Evolutionary conservation across 495 filamentous ascomycete genomes (phyloP).

Genomic region (Sporormia fimetaria): DNA sequence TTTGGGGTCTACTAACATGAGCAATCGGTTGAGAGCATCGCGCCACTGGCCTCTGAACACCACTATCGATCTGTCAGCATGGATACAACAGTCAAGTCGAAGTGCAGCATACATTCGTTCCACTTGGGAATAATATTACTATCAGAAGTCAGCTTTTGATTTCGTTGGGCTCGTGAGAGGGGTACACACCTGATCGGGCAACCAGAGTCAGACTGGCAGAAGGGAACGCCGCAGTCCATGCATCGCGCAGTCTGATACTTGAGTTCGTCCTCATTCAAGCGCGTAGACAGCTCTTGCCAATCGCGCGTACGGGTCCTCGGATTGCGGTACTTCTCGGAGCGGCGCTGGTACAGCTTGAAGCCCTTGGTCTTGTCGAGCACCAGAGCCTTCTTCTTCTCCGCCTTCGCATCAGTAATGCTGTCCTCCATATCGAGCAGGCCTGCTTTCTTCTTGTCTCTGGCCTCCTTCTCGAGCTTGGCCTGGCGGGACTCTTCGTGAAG

Average conservation of each 20-base stretch:
- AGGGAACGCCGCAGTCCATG: constrained; percentile 99
- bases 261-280: constrained; percentile 89
- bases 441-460: constrained; percentile 52
- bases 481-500: constrained; percentile 47
- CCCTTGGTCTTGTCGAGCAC: constrained; percentile 96
- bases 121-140: constrained; percentile 99
- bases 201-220: constrained; percentile 95
- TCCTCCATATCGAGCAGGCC: constrained; percentile 94
- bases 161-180: no score
- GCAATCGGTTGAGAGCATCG: constrained; percentile 84
- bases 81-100: no score
- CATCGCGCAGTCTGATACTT: constrained; percentile 98
- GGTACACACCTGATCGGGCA: constrained; percentile 94
- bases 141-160: no score
- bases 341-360: constrained; percentile 98
- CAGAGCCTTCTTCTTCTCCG: constrained; percentile 88
- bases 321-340: constrained; percentile 88
- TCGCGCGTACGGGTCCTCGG: constrained; percentile 80
- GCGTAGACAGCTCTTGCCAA: constrained; percentile 84
- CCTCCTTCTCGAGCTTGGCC: constrained; percentile 46
- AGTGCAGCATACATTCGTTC: constrained; percentile 89
- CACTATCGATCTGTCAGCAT: no score
- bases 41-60: no score
- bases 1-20: constrained; percentile 47
- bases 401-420: constrained; percentile 70